Evolutionary conservation across 2,329 filamentous ascomycete genomes (phyloP).

Genomic region (Aspergillus caelatus): DNA sequence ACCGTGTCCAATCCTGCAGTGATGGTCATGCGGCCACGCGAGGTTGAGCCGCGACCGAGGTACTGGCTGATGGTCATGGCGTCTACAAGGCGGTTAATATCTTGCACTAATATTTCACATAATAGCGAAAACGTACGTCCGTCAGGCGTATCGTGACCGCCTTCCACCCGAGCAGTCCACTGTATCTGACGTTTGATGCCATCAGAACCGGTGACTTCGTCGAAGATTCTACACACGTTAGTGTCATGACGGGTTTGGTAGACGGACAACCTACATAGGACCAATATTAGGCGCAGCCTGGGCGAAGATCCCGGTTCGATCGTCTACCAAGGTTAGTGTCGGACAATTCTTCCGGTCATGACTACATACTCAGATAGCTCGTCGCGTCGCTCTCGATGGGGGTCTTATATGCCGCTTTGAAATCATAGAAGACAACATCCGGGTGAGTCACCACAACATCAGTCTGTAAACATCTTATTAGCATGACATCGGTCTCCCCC

Average conservation of each 20-base stretch:
- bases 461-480: slow-evolving; percentile 3
- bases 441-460: slow-evolving; percentile 18
- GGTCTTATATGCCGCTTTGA: slow-evolving; percentile 12
- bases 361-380: slow-evolving; percentile 15
- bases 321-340: slow-evolving; percentile 6
- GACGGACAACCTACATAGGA: slow-evolving; percentile 12
- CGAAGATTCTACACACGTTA: slow-evolving; percentile 8
- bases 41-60: slow-evolving; percentile 11
- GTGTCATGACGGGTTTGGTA: neutral
- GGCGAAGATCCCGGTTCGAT: slow-evolving; percentile 16
- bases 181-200: slow-evolving; percentile 13
- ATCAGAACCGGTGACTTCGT: slow-evolving; percentile 13
- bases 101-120: neutral
- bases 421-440: slow-evolving; percentile 14
- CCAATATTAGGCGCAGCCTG: slow-evolving; percentile 21
- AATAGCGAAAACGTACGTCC: slow-evolving; percentile 10
- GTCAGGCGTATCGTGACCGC: slow-evolving; percentile 10
- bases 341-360: neutral
- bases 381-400: slow-evolving; percentile 16
- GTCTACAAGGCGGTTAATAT: neutral
- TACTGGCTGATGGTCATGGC: slow-evolving; percentile 13
- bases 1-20: slow-evolving; percentile 8
- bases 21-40: slow-evolving; percentile 13
- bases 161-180: slow-evolving; percentile 20
- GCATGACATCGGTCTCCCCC: neutral